phyloP scores from a whole-genome alignment of 257 asterid genomes.

The Solanum lycopersicoides region DNA sequence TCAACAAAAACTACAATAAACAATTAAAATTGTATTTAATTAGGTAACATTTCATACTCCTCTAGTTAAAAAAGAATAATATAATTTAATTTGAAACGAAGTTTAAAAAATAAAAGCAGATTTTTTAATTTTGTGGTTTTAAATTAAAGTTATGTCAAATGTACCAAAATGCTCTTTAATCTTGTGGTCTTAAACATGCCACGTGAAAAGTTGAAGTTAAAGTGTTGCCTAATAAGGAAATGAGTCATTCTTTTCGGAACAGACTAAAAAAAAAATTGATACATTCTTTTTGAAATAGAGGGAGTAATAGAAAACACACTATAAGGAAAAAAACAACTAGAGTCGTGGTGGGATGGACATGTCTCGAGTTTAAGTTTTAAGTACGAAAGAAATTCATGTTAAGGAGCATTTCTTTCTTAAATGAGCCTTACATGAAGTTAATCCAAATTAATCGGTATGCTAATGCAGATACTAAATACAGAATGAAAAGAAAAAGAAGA shows the following conservation, averaged over 20 bases:
- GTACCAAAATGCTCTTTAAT: too few relatives aligned
- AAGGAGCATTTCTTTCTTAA: neutral
- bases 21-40: neutral
- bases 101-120: too few relatives aligned
- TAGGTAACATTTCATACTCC: neutral
- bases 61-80: fast-evolving
- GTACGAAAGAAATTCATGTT: neutral
- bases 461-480: neutral
- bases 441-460: fast-evolving
- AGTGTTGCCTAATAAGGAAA: too few relatives aligned
- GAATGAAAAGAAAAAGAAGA: neutral
- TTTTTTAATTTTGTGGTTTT: too few relatives aligned
- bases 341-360: neutral
- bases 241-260: too few relatives aligned
- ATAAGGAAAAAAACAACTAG: neutral
- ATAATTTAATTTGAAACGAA: too few relatives aligned
- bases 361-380: neutral
- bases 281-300: too few relatives aligned
- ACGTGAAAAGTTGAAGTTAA: too few relatives aligned
- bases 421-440: neutral
- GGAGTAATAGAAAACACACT: neutral
- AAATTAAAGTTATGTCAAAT: too few relatives aligned
- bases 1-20: slow-evolving; percentile 62
- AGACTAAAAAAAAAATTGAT: too few relatives aligned
- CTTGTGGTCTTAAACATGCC: too few relatives aligned